Evolutionary conservation across 176 grass and related monocot species (phyloP).

Genomic region (Urochloa ruziziensis): DNA sequence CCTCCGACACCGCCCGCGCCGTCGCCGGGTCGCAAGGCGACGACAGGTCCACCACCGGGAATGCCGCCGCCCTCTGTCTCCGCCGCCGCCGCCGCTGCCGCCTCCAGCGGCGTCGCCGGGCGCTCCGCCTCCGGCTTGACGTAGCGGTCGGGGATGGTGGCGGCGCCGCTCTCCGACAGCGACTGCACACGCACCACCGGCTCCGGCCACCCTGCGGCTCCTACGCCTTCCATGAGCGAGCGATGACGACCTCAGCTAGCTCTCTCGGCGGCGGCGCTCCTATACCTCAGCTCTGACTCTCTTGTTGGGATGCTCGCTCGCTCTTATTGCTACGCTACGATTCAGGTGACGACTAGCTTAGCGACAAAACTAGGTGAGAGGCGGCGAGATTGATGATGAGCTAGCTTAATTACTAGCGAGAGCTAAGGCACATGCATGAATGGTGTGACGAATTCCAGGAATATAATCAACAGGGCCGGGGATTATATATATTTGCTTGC

Average conservation of each 20-base stretch:
- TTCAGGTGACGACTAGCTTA: neutral
- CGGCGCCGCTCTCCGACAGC: slow-evolving; percentile 49
- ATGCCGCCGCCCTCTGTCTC: neutral
- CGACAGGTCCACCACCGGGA: slow-evolving; percentile 76
- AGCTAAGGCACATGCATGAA: neutral
- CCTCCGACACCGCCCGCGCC: slow-evolving; percentile 39
- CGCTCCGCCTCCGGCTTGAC: slow-evolving; percentile 62
- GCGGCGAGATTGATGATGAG: neutral
- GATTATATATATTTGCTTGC: neutral
- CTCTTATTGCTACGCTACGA: neutral
- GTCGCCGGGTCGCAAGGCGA: neutral
- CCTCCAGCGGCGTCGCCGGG: neutral
- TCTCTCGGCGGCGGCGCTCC: no score
- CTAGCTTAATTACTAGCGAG: neutral
- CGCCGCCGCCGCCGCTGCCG: neutral
- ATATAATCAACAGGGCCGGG: no score
- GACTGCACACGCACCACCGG: slow-evolving; percentile 75
- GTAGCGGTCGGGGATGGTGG: slow-evolving; percentile 56
- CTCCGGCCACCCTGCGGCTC: slow-evolving; percentile 69
- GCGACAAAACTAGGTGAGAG: neutral
- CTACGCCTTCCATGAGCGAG: slow-evolving; percentile 9
- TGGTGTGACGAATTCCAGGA: neutral
- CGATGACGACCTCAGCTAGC: no score
- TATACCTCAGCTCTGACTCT: no score
- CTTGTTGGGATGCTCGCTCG: neutral